Evolutionary conservation across 305 asterid species (phyloP).

Genomic region (Caryopteris hybrid): DNA sequence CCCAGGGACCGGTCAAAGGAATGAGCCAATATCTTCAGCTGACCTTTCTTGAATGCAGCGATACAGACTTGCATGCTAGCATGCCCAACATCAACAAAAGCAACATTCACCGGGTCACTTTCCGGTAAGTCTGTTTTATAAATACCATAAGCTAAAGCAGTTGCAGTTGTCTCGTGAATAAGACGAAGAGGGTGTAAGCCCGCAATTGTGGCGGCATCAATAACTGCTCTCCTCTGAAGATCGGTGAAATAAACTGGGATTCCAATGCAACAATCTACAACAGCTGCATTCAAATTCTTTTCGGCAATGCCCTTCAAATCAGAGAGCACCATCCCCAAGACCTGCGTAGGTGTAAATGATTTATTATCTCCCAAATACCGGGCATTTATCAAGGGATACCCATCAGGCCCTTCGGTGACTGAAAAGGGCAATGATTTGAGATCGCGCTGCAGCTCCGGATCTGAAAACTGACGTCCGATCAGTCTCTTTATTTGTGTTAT

Average conservation of each 20-base stretch:
- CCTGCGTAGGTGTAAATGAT: constrained; percentile 87
- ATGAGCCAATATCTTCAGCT: constrained; percentile 84
- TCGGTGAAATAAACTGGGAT: constrained; percentile 92
- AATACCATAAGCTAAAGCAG: constrained; percentile 95
- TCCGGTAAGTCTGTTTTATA: constrained; percentile 95
- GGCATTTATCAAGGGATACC: constrained; percentile 80
- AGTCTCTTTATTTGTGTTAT: constrained; percentile 88
- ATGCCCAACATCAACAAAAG: constrained; percentile 88
- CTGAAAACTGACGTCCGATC: constrained; percentile 81
- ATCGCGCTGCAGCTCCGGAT: constrained; percentile 93
- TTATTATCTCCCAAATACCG: constrained; percentile 77
- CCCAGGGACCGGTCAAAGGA: constrained; percentile 85
- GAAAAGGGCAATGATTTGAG: constrained; percentile 64
- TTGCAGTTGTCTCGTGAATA: constrained; percentile 96
- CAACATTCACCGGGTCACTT: constrained; percentile 69
- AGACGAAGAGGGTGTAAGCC: constrained; percentile 88
- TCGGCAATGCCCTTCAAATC: constrained; percentile 82
- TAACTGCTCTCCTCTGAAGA: constrained; percentile 91
- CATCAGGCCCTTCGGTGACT: constrained; percentile 91
- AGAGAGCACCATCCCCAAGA: constrained; percentile 88
- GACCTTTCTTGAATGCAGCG: constrained; percentile 97
- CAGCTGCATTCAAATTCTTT: constrained; percentile 85
- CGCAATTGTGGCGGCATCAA: constrained; percentile 95
- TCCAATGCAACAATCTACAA: constrained; percentile 96
- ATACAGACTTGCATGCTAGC: constrained; percentile 92